Evolutionary conservation across 1,284 basidiomycete species (phyloP).

Genomic region (Stygiomarasmius scandens): DNA sequence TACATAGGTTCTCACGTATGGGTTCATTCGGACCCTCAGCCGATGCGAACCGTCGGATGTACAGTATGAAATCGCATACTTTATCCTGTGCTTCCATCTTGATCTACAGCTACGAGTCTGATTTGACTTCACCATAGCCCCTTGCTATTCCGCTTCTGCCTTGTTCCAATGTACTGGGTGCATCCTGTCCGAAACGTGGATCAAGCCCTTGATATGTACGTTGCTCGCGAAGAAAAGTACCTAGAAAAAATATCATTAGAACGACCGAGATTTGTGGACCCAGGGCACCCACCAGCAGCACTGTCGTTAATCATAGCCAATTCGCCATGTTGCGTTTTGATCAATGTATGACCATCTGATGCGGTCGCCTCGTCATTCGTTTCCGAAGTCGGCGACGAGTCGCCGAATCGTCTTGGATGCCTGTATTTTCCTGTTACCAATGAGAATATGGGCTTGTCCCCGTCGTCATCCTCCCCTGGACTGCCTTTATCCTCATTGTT

Average conservation of each 20-base stretch:
- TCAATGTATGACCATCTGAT: conserved; percentile 51
- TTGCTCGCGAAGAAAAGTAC: conserved; percentile 61
- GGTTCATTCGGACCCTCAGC: no score
- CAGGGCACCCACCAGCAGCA: conserved; percentile 67
- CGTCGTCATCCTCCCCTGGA: conserved; percentile 30
- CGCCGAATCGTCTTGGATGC: conserved; percentile 70
- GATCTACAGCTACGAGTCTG: no score
- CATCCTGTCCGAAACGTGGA: conserved; percentile 76
- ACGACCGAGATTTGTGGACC: no score
- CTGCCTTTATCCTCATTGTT: not conserved
- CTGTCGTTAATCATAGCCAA: conserved; percentile 63
- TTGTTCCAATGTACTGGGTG: conserved; percentile 83
- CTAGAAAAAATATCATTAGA: no score
- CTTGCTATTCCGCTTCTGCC: conserved; percentile 89
- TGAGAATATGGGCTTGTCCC: conserved; percentile 80
- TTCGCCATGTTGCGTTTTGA: conserved; percentile 61
- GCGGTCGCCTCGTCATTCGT: conserved; percentile 10
- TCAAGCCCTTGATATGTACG: conserved; percentile 88
- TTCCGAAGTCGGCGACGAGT: conserved; percentile 16
- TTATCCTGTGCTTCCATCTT: no score
- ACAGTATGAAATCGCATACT: no score
- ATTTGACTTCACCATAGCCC: conserved; percentile 73
- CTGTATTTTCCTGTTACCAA: conserved; percentile 87
- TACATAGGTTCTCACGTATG: no score
- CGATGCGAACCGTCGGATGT: no score